Percentiles rank a stretch among this genome's conserved stretches.
These are phyloP conservation scores for Aristolochia contorta DNA, from an alignment of 164 flowering plant species.

Conservation along the genomic window DNA sequence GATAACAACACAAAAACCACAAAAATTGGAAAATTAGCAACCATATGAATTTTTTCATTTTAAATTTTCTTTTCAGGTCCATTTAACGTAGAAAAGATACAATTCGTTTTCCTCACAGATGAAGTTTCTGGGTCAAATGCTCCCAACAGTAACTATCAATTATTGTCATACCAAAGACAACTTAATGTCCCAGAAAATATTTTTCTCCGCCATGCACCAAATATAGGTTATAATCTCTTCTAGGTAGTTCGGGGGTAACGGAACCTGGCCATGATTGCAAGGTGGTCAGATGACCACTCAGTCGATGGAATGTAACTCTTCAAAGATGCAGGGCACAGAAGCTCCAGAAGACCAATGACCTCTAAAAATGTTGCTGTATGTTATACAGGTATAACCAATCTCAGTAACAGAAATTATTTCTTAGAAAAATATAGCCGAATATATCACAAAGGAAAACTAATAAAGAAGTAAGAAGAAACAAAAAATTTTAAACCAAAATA, in stretches of 20 bases:
- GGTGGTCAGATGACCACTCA: conserved; percentile 40
- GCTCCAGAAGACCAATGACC: conserved; percentile 33
- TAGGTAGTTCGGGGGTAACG: conserved; percentile 5
- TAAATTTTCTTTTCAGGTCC: neutral
- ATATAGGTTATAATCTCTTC: neutral
- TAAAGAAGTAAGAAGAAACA: neutral
- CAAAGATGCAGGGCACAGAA: conserved; percentile 12
- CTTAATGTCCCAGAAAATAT: too few relatives aligned
- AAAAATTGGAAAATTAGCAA: neutral
- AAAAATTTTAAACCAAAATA: neutral
- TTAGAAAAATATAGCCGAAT: neutral
- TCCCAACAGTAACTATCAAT: too few relatives aligned
- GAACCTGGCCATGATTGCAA: conserved; percentile 39
- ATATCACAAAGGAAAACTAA: neutral
- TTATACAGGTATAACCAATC: neutral
- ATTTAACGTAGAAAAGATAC: neutral
- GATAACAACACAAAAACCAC: neutral
- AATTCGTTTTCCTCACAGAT: too few relatives aligned
- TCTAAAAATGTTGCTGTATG: conserved; percentile 19
- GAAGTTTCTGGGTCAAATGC: too few relatives aligned
- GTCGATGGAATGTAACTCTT: conserved; percentile 29
- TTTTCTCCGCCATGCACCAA: neutral
- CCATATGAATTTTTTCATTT: too few relatives aligned
- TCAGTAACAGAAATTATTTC: neutral
- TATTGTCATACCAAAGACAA: too few relatives aligned